phyloP scores from a whole-genome alignment of 805 yeast species.

The Candida koratica region DNA sequence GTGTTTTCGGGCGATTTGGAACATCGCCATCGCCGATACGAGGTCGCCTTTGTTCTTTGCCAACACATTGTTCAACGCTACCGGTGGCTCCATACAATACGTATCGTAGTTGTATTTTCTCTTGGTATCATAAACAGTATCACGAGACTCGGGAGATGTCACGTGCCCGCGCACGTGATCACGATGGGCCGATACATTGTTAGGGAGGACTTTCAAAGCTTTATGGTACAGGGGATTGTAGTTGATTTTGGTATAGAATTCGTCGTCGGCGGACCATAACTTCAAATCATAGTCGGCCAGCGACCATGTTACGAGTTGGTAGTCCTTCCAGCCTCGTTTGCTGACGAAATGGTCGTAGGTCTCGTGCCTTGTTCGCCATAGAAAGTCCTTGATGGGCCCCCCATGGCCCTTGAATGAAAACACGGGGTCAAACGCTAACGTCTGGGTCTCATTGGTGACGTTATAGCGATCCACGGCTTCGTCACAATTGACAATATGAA shows the following conservation, averaged over 20 bases:
- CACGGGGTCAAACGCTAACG: constrained; percentile 38
- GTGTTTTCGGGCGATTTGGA: constrained; percentile 34
- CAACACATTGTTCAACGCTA: constrained; percentile 28
- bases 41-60: constrained; percentile 31
- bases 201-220: constrained; percentile 18
- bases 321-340: constrained; percentile 68
- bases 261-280: constrained; percentile 64
- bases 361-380: constrained; percentile 65
- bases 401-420: constrained; percentile 74
- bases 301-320: constrained; percentile 91
- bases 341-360: constrained; percentile 43
- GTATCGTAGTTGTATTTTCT: constrained; percentile 25
- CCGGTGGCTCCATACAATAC: constrained; percentile 36
- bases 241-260: constrained; percentile 33
- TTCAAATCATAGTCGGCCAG: constrained; percentile 75
- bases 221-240: constrained; percentile 34
- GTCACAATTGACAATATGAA: constrained; percentile 52
- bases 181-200: constrained; percentile 14
- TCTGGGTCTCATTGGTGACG: constrained; percentile 24
- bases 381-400: constrained; percentile 81
- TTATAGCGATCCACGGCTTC: constrained; percentile 27
- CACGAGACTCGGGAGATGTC: not conserved
- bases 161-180: too few relatives aligned
- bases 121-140: constrained; percentile 4
- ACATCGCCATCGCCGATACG: constrained; percentile 35